Base-by-base conservation (phyloP, 139 green algal species). In the Tetradesmus lagerheimii region DNA sequence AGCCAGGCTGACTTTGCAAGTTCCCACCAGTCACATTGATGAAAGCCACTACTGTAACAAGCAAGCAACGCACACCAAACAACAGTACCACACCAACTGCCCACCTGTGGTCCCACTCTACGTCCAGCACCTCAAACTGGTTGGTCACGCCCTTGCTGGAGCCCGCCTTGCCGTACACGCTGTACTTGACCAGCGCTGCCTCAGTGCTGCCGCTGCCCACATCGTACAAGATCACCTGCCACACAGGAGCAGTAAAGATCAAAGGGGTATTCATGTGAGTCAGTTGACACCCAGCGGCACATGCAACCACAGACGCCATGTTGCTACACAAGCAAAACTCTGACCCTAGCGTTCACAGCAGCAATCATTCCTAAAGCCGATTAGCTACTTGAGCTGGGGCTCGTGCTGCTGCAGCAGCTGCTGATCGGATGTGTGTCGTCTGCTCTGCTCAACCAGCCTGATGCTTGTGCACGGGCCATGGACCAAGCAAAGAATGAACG, bases 51-150 rank as follows among this genome's bases (percentile, higher is more conserved):
- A 64, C 50, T 27, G 50, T 25, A 64, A 25, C 50, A 64, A n/a
- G n/a, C n/a, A n/a, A n/a, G n/a, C n/a, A n/a, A n/a, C n/a, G n/a
- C n/a, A n/a, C n/a, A n/a, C n/a, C n/a, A n/a, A n/a, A 50, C 4
- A 50, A 50, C 50, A 64, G 12, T 14, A 64, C 2, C 50, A 64
- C 43, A 50, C 43, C 43, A 4, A 50, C 43, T 14, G 43, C 50
- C 50, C 50, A 64, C 50, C 50, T 81, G 0, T 93, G 94, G 89
- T 98, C 95, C 97, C 97, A 99, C 15, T 96, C 94, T 34, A 99
- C 95, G 87, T 98, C 97, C 53, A 95, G 91, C 25, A 99, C 95
- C 91, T 99, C 97, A 83, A 99, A 97, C 95, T 99, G 97, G 75
- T 94, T 97, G 86, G 94, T 93, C 4, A 67, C 38, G 83, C 96